These are phyloP conservation scores for Solanum corneliomulleri DNA, from an alignment of 257 asterid genomes.

Conservation along the genomic window DNA sequence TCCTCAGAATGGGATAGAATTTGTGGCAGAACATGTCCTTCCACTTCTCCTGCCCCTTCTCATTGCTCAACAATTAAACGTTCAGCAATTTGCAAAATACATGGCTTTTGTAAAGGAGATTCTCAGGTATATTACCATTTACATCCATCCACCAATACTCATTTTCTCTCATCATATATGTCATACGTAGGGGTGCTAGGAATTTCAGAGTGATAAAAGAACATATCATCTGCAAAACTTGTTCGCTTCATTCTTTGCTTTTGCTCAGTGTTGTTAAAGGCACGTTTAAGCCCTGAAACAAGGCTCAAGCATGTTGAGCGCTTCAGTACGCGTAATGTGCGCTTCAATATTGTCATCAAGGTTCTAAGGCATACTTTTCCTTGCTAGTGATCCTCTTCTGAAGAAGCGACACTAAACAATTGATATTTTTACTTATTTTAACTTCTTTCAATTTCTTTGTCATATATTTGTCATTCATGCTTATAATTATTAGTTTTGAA, in stretches of 20 bases:
- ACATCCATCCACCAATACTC: not conserved
- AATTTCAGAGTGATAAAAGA: not conserved
- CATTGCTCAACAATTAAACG: slow-evolving; percentile 81
- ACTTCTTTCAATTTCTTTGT: not conserved
- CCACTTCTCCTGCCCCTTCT: slow-evolving; percentile 86
- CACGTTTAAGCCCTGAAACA: not conserved
- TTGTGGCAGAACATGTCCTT: slow-evolving; percentile 81
- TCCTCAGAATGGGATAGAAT: slow-evolving; percentile 82
- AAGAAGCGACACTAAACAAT: not conserved
- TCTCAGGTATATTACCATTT: slow-evolving; percentile 42
- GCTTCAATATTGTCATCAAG: not conserved
- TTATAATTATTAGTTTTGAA: not conserved
- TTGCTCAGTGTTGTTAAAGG: not conserved
- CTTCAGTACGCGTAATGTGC: not conserved
- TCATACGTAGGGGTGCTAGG: not conserved
- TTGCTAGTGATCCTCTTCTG: not conserved
- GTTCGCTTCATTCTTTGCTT: not conserved
- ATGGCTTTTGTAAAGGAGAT: slow-evolving; percentile 89
- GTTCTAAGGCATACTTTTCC: not conserved
- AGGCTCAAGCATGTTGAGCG: not conserved
- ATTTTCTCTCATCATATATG: not conserved
- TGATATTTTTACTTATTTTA: not conserved
- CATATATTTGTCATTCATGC: not conserved
- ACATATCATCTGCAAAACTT: not conserved
- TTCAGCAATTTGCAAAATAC: slow-evolving; percentile 95